Evolutionary conservation across 2,329 filamentous ascomycete species (phyloP), one percentile per base, ranked within the genome.

Genomic region (Trichoderma atroviride): DNA sequence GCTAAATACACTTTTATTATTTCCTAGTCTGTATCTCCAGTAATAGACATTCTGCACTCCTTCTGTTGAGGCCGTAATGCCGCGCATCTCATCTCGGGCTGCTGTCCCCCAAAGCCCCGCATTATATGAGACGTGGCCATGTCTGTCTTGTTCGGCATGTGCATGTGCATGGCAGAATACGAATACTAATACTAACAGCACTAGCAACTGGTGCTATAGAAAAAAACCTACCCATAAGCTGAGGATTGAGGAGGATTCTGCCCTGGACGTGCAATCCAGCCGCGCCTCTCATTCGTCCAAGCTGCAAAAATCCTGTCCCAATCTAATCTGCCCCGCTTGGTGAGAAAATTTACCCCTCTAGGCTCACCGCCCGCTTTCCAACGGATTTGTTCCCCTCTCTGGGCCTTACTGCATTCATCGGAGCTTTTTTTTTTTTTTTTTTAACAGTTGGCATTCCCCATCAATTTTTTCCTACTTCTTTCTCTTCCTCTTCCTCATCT

Each of bases 311-410:
- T 53, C 52, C 59, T 2, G 31, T 62, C 40, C 59, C 53, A 62
- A 64, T 63, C 60, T 40, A 67, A 50, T 58, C 55, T 68, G 69
- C 69, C 69, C 69, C 69, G 69, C 69, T 70, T 37, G 50, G 50
- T 61, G 58, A 64, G 61, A 77, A 75, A 75, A 73, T 77, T 75
- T 75, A 72, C 74, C 74, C 76, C 74, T 75, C 73, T 73, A 76
- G 75, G 74, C 72, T 75, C 75, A 75, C 74, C 75, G 72, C 74
- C 74, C 73, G 72, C 69, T 64, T 70, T 70, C 64, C 43, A n/a
- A 57, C 55, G 52, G 31, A 35, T 59, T 67, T 59, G 50, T 31
- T 63, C 71, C 68, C 67, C 53, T 35, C n/a, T 33, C 29, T 59
- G 35, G 37, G 52, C 37, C 43, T 47, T 31, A 27, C 47, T 22